phyloP scores from a whole-genome alignment of 371 early-diverging fungal species.

The Chytridium lagenaria region DNA sequence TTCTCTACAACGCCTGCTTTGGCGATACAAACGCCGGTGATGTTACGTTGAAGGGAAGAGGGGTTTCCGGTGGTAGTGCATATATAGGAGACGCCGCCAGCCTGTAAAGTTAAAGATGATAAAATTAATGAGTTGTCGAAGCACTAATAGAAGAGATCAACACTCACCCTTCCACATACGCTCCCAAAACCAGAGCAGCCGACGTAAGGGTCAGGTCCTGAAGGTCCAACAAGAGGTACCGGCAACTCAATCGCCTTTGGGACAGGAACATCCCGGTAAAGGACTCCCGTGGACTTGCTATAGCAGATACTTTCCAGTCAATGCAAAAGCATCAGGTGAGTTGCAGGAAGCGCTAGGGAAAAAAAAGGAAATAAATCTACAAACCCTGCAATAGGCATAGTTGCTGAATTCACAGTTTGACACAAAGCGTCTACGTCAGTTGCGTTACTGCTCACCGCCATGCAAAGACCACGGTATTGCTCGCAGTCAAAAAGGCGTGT shows the following conservation, averaged over 20 bases:
- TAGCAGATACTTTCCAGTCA: not conserved
- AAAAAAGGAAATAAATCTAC: not conserved
- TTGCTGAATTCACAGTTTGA: not conserved
- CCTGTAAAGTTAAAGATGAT: not conserved
- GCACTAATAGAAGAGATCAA: not conserved
- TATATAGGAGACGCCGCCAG: slow-evolving; percentile 8
- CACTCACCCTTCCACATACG: not conserved
- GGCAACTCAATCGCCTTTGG: slow-evolving; percentile 1
- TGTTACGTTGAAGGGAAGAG: not conserved
- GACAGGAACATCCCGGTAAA: not conserved
- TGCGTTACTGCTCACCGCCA: not conserved
- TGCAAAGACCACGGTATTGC: not conserved
- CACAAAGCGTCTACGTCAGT: not conserved
- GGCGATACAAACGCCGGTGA: not conserved
- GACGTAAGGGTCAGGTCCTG: slow-evolving; percentile 7
- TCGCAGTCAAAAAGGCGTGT: slow-evolving; percentile 9
- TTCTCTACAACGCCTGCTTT: not conserved
- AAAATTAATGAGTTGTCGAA: not conserved
- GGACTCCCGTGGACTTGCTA: not conserved
- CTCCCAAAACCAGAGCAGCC: not conserved
- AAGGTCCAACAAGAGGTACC: not conserved
- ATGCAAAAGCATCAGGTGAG: not conserved
- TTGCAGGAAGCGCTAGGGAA: not conserved
- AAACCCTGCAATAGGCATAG: not conserved
- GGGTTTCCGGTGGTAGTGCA: slow-evolving; percentile 5